phyloP scores from a whole-genome alignment of 2,329 filamentous ascomycete species.

The Penicillium sp. region DNA sequence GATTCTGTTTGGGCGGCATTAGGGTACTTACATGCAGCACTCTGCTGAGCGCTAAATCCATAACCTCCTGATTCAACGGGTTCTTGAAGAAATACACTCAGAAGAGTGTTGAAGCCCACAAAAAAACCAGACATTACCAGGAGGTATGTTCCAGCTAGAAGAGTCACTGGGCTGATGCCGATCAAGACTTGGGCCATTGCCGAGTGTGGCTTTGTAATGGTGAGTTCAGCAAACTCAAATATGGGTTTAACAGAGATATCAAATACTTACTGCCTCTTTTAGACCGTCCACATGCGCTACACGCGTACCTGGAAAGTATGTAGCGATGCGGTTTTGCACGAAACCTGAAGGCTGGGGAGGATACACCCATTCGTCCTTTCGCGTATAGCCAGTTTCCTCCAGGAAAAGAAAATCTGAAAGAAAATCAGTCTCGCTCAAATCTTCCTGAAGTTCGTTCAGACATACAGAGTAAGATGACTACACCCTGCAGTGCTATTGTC shows the following conservation, averaged over 20 bases:
- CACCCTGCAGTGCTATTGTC: conserved; percentile 8
- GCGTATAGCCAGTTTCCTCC: conserved; percentile 11
- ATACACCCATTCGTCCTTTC: conserved; percentile 4
- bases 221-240: not conserved
- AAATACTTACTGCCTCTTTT: conserved; percentile 9
- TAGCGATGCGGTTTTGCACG: conserved; percentile 10
- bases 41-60: conserved; percentile 9
- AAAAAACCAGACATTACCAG: conserved; percentile 7
- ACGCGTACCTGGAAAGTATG: conserved; percentile 10
- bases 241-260: not conserved
- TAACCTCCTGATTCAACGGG: conserved; percentile 5
- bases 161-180: conserved; percentile 6
- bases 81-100: conserved; percentile 9
- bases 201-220: not conserved
- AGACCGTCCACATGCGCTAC: conserved; percentile 6
- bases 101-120: conserved; percentile 13
- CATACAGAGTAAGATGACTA: conserved; percentile 5
- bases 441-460: not conserved
- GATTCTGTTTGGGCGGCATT: not conserved
- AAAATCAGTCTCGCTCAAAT: not conserved
- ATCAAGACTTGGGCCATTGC: conserved; percentile 9
- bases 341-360: conserved; percentile 4
- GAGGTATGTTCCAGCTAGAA: conserved; percentile 7
- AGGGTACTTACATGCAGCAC: conserved; percentile 7
- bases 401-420: conserved; percentile 6